These are phyloP conservation scores for Stagonosporopsis chrysanthemi DNA, from an alignment of 2,329 filamentous ascomycete genomes.

Conservation along the genomic window DNA sequence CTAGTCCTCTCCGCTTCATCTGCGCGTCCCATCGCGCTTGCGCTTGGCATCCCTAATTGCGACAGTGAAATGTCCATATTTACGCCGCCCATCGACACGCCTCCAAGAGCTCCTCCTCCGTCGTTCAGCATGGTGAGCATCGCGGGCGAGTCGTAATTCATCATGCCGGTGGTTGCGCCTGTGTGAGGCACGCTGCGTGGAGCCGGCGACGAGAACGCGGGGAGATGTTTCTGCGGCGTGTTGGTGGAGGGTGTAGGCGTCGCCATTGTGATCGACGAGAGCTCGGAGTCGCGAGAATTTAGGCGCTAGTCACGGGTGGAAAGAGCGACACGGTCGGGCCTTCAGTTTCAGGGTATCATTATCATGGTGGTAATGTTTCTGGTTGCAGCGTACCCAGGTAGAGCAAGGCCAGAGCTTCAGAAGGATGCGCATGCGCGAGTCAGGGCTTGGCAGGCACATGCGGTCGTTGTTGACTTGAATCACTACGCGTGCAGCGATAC, in stretches of 20 bases:
- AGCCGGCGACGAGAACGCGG: conserved; percentile 50
- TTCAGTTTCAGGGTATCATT: conserved; percentile 3
- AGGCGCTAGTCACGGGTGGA: conserved; percentile 5
- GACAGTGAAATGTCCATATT: conserved; percentile 50
- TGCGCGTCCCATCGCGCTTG: conserved; percentile 50
- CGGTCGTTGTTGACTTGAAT: neutral
- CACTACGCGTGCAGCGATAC: neutral
- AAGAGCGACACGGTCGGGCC: conserved; percentile 1
- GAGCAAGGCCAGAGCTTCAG: conserved; percentile 4
- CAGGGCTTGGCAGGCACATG: conserved; percentile 32
- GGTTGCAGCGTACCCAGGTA: neutral
- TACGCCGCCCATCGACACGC: conserved; percentile 48
- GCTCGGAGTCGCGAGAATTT: neutral
- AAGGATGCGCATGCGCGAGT: conserved; percentile 27
- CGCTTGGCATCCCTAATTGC: conserved; percentile 52
- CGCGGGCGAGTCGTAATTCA: conserved; percentile 52
- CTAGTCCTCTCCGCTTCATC: conserved; percentile 62
- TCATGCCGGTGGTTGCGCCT: conserved; percentile 43
- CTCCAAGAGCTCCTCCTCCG: conserved; percentile 49
- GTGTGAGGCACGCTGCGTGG: conserved; percentile 54
- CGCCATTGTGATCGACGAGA: conserved; percentile 33
- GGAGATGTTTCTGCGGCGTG: conserved; percentile 48
- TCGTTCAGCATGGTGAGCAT: conserved; percentile 54
- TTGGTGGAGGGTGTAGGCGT: conserved; percentile 49
- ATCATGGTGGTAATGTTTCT: conserved; percentile 19